A percentile compares a stretch with the other conserved stretches of the same genome.
Evolutionary conservation across 352 stramenopile species (phyloP).

Genomic region (Elongisporangium anandrum): DNA sequence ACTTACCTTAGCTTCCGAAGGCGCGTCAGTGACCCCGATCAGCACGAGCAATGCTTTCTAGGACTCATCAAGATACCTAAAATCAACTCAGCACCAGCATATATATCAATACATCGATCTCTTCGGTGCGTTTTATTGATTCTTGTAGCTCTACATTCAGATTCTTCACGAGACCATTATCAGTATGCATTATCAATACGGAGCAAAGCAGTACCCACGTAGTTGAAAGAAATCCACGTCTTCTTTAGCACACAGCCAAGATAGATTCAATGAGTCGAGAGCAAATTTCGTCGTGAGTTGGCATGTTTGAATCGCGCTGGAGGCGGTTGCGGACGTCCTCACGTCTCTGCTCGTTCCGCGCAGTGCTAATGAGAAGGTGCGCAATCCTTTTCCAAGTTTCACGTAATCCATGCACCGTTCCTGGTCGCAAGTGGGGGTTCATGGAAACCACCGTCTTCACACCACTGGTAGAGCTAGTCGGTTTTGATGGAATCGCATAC

Average conservation of each 20-base stretch:
- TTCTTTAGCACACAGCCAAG: slow-evolving; percentile 25
- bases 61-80: not conserved
- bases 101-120: not conserved
- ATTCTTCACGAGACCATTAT: not conserved
- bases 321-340: slow-evolving; percentile 27
- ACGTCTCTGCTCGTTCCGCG: slow-evolving; percentile 15
- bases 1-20: slow-evolving; percentile 9
- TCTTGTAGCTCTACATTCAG: not conserved
- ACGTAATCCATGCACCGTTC: slow-evolving; percentile 41
- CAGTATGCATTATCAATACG: not conserved
- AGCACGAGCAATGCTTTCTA: not conserved
- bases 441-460: slow-evolving; percentile 9
- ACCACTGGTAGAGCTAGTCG: not conserved
- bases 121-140: not conserved
- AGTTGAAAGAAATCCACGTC: not conserved
- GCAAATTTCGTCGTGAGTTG: slow-evolving; percentile 55
- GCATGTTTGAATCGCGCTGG: slow-evolving; percentile 36
- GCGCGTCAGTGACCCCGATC: not conserved
- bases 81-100: not conserved
- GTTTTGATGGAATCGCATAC: slow-evolving; percentile 25
- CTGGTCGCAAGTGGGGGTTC: slow-evolving; percentile 37
- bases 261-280: slow-evolving; percentile 50
- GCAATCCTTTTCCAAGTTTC: slow-evolving; percentile 52
- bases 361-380: slow-evolving; percentile 4
- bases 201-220: not conserved